A percentile compares a stretch with the other conserved stretches of the same genome.
phyloP scores from a whole-genome alignment of 2,329 filamentous ascomycete species.

The Cercospora zeae-maydis region DNA sequence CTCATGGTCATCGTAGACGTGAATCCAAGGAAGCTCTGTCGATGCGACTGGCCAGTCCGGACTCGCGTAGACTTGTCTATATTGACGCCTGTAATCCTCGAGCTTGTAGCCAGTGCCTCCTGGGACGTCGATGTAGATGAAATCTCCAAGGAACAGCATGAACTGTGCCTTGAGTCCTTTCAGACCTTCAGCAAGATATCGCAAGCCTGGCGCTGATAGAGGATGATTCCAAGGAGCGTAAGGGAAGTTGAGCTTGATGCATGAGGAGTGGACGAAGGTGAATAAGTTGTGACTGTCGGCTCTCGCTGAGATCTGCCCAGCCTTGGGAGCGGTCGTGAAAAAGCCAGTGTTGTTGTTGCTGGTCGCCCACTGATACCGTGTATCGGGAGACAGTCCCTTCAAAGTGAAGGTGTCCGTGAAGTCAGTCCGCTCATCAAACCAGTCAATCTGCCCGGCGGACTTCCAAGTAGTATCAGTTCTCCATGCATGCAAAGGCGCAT shows the following conservation, averaged over 20 bases:
- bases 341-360: slow-evolving; percentile 83
- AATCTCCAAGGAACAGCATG: slow-evolving; percentile 73
- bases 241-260: slow-evolving; percentile 85
- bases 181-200: slow-evolving; percentile 69
- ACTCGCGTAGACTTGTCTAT: slow-evolving; percentile 91
- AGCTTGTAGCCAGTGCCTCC: slow-evolving; percentile 67
- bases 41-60: slow-evolving; percentile 80
- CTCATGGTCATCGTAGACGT: slow-evolving; percentile 95
- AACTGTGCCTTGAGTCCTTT: slow-evolving; percentile 69
- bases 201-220: slow-evolving; percentile 75
- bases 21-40: slow-evolving; percentile 89
- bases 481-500: slow-evolving; percentile 24
- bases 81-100: slow-evolving; percentile 83
- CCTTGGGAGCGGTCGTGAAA: slow-evolving; percentile 71
- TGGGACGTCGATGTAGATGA: slow-evolving; percentile 89
- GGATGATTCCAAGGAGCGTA: slow-evolving; percentile 83
- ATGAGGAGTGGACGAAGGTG: slow-evolving; percentile 88
- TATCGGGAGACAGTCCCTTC: slow-evolving; percentile 64
- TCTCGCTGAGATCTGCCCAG: slow-evolving; percentile 56
- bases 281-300: slow-evolving; percentile 65
- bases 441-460: slow-evolving; percentile 59
- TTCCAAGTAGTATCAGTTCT: slow-evolving; percentile 61
- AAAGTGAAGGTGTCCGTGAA: slow-evolving; percentile 72
- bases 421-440: slow-evolving; percentile 73
- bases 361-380: slow-evolving; percentile 75